Conservation (phyloP, 2,329 filamentous ascomycete genomes). For the Plectosphaerella plurivora region DNA sequence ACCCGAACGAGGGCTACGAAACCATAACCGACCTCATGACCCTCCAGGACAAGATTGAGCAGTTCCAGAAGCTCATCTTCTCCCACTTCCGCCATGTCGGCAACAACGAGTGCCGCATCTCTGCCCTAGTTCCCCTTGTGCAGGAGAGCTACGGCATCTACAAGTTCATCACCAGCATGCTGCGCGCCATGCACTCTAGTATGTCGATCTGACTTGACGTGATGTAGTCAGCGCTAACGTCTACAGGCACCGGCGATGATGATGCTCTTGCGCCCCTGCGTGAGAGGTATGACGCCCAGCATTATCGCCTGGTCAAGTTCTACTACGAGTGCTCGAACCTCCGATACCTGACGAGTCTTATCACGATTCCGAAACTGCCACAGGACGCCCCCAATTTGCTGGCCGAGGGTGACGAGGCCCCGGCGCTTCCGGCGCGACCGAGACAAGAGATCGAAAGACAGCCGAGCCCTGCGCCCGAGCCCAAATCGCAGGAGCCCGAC, state of each 20-base stretch:
- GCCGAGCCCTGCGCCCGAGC: conserved; percentile 64
- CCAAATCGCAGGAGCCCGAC: conserved; percentile 76
- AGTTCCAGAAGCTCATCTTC: conserved; percentile 97
- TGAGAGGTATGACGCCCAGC: conserved; percentile 87
- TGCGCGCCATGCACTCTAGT: conserved; percentile 96
- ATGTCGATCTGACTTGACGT: conserved; percentile 27
- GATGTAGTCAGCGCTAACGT: conserved; percentile 13
- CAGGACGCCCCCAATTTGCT: conserved; percentile 90
- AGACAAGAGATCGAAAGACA: conserved; percentile 68
- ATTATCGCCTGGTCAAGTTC: conserved; percentile 94
- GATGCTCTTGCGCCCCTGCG: conserved; percentile 87
- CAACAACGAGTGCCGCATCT: conserved; percentile 96
- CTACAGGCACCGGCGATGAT: conserved; percentile 78
- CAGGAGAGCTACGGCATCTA: conserved; percentile 99
- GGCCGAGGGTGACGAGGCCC: conserved; percentile 77
- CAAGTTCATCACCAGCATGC: conserved; percentile 99
- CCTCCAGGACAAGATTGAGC: conserved; percentile 95
- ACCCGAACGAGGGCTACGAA: conserved; percentile 96
- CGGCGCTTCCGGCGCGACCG: conserved; percentile 75
- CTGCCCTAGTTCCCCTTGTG: conserved; percentile 85
- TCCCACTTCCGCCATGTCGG: conserved; percentile 88
- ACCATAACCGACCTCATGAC: conserved; percentile 96
- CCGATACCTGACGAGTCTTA: conserved; percentile 91
- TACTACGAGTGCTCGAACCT: conserved; percentile 99
- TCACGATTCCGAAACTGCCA: conserved; percentile 92